A percentile compares a stretch with the other conserved stretches of the same genome.
phyloP scores from a whole-genome alignment of 129 eudicot species.

The Flaveria bidentis region DNA sequence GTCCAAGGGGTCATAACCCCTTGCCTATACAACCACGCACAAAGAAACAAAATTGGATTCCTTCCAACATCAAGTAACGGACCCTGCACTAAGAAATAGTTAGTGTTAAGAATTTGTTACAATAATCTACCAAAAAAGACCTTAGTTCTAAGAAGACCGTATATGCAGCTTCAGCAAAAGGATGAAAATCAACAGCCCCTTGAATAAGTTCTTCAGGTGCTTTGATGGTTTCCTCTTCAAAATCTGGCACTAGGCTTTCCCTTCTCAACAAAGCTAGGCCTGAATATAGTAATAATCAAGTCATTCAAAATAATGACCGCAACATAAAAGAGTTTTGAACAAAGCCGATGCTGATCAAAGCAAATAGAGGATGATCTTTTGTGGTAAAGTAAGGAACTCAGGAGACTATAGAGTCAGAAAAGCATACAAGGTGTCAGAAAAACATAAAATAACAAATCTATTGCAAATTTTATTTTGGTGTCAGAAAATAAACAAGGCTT shows the following conservation, averaged over 20 bases:
- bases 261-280: conserved; percentile 68
- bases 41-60: conserved; percentile 59
- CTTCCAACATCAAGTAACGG: conserved; percentile 79
- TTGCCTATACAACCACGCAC: conserved; percentile 75
- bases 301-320: conserved; percentile 5
- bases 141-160: conserved; percentile 45
- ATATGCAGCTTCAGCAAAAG: conserved; percentile 81
- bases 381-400: conserved; percentile 13
- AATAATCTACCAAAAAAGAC: conserved; percentile 17
- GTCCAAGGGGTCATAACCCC: conserved; percentile 68
- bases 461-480: background rate
- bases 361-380: conserved; percentile 12
- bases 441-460: background rate
- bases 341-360: conserved; percentile 13
- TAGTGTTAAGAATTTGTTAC: conserved; percentile 5
- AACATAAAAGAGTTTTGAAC: conserved; percentile 17
- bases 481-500: background rate
- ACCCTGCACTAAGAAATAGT: conserved; percentile 48
- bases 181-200: conserved; percentile 61
- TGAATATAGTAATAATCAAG: conserved; percentile 20
- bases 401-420: background rate
- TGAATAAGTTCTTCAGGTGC: conserved; percentile 54
- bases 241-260: conserved; percentile 34
- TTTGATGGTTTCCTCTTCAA: conserved; percentile 40
- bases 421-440: background rate